These are phyloP conservation scores for Epichloe coenophiala DNA, from an alignment of 2,329 filamentous ascomycete genomes.

Conservation along the genomic window DNA sequence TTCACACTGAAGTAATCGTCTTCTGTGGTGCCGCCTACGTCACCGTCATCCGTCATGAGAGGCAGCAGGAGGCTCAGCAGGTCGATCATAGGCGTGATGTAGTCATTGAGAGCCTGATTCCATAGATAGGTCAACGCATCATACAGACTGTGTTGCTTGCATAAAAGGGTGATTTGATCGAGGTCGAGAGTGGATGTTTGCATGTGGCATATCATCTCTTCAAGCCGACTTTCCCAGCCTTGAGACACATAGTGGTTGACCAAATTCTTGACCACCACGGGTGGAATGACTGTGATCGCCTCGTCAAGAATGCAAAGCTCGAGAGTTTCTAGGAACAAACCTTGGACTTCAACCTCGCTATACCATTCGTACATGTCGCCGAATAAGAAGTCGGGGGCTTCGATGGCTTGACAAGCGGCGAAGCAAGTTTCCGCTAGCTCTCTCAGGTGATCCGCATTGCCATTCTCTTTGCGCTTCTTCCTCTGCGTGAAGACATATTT, in stretches of 20 bases:
- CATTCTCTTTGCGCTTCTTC: conserved; percentile 29
- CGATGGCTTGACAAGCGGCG: conserved; percentile 64
- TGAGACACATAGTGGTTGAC: conserved; percentile 68
- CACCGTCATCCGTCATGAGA: conserved; percentile 42
- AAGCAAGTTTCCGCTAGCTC: conserved; percentile 78
- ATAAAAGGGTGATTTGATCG: conserved; percentile 80
- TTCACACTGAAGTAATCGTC: conserved; percentile 52
- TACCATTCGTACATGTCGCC: conserved; percentile 85
- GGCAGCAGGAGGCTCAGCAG: conserved; percentile 56
- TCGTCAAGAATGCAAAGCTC: conserved; percentile 79
- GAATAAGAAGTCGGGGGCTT: conserved; percentile 73
- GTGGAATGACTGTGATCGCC: conserved; percentile 62
- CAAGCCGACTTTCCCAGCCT: conserved; percentile 63
- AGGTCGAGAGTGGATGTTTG: conserved; percentile 85
- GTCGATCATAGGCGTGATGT: conserved; percentile 80
- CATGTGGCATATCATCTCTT: conserved; percentile 90
- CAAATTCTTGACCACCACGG: conserved; percentile 72
- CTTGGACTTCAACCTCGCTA: conserved; percentile 58
- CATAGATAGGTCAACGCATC: conserved; percentile 95
- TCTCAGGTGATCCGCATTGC: conserved; percentile 48
- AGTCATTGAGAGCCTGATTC: conserved; percentile 82
- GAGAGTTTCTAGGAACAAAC: conserved; percentile 74
- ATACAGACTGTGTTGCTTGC: conserved; percentile 83
- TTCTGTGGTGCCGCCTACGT: conserved; percentile 39
- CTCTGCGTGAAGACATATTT: conserved; percentile 72